Evolutionary conservation across 495 filamentous ascomycete species (phyloP), one percentile per base, ranked within the genome.

Genomic region (Podospora sp.): DNA sequence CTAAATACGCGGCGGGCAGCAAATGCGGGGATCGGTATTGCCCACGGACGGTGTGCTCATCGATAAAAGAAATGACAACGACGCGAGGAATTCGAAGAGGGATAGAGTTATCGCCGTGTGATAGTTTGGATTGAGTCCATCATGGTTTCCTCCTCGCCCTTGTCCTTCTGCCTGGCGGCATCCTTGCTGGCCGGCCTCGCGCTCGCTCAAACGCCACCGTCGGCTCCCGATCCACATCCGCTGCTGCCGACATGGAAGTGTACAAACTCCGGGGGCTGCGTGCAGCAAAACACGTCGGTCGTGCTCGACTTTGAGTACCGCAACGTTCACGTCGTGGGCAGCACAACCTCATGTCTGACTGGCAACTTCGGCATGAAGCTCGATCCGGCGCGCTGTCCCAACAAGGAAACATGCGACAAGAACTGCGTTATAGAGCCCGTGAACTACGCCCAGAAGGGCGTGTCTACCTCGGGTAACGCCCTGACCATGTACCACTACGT

Each of bases 401-500:
- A 83, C 51, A 74, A 73, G 25, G 74, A 73, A 3, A 79, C 77
- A 4, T 86, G 83, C 70, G 76, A 79, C 0, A 67, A 77, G 58
- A 83, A 84, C 73, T 86, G 84, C 65, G 75, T 80, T 14, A 60
- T 85, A 26, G 83, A 85, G n/a, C 81, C 81, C 12, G 77, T 77
- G 62, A 74, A 86, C 73, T 82, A 84, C 60, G 67, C 74, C 1
- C 69, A 70, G 0, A 72, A 77, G 50, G 84, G 84, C 2, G 78
- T 85, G 11, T 70, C 72, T 0, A 82, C 82, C 9, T 71, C 72
- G 6, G 83, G 79, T 11, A 72, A 74, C 71, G 72, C 79, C 0
- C 69, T 91, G 62, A 84, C 82, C 16, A 72, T 89, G 63, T 80
- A 82, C 72, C 75, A 78, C 76, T 90, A 88, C 70, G 84, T 87